Base-by-base conservation (phyloP, 306 rosid species). In the Arachis stenosperma region DNA sequence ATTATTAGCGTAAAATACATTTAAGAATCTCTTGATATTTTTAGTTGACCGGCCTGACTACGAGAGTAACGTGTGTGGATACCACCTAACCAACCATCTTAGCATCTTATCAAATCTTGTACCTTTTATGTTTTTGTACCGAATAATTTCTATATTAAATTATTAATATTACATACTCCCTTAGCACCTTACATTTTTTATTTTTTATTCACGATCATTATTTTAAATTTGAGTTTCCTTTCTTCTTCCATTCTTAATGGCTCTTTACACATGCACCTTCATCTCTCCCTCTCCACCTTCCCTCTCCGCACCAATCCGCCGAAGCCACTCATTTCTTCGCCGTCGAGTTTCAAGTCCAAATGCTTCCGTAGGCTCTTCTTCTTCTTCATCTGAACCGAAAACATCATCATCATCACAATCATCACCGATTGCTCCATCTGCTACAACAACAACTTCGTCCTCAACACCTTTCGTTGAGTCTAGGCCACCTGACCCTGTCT, bases 361-460 rank as follows among this genome's bases (percentile, higher is more conserved):
- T 2, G 85, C 95, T 85, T 88, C 95, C 9, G 55, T 88, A 47
- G 84, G 87, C 73, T 82, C 88, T 71, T 71, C 27, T 22, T 22
- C 27, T 22, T 22, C 93, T 3, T 73, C 96, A 0, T 82, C 79
- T 9, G 96, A 89, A 48, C 82, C 86, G 2, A 82, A 83, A 78
- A 60, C 88, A 22, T 14, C 89, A 6, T 15, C 91, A 14, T 40
- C 89, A 27, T 6, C 87, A 6, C 6, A 87, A 13, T 29, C 87
- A 6, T 67, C 86, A 39, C 60, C 84, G 6, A 75, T 46, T 65
- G 78, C 58, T 60, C 73, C 93, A 30, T 80, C 96, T 63, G 33
- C 77, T 15, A 41, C 82, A 33, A 3, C 78, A 29, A 5, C 72
- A 2, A 41, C 77, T 17, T 0, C 81, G 2, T 0, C 66, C 1